Base-by-base conservation (phyloP, 2,329 filamentous ascomycete species). In the Penicillium sp. region DNA sequence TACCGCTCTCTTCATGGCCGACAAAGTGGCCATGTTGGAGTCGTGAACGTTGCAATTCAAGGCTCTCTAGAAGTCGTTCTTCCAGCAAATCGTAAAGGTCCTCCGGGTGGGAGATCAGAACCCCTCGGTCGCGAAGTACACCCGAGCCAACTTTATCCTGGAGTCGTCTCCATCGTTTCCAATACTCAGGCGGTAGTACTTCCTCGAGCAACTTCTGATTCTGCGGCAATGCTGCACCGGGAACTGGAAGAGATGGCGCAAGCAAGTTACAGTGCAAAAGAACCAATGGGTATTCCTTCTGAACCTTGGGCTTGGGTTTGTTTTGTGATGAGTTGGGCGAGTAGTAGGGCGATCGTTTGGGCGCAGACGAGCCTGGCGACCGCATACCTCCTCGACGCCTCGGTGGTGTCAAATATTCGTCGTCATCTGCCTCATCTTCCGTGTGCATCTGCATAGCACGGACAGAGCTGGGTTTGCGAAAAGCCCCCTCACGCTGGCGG, bases 71-170 rank as follows among this genome's bases (percentile, higher is more conserved):
- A 7, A 86, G 70, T 34, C 82, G 73, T 62, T 86, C 84, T 64
- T 86, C 83, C 2, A 86, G 74, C 29, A 86, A 62, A 49, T 85
- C 83, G 59, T 85, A 86, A 52, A 85, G 79, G 46, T 84, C 82
- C 53, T 79, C 72, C 1, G 84, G 84, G 64, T 86, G 84, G 1
- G 81, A 79, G n/a, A 86, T 83, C 50, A 86, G 71, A 15, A 86
- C 73, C 0, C 81, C 84, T 13, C 84, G 75, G 39, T 80, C 73
- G 66, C 80, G 76, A n/a, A 85, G 70, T 34, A 82, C 77, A 2
- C 79, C 78, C 4, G 80, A 79, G 0, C 67, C 71, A 38, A 69
- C 70, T 56, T 82, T 84, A 49, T 83, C 80, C 55, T 78, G 76
- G 12, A 86, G 66, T 2, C 82, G 63, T 38, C 79, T 78, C 73